phyloP scores from a whole-genome alignment of 495 filamentous ascomycete genomes.

The Xylaria palmicola region DNA sequence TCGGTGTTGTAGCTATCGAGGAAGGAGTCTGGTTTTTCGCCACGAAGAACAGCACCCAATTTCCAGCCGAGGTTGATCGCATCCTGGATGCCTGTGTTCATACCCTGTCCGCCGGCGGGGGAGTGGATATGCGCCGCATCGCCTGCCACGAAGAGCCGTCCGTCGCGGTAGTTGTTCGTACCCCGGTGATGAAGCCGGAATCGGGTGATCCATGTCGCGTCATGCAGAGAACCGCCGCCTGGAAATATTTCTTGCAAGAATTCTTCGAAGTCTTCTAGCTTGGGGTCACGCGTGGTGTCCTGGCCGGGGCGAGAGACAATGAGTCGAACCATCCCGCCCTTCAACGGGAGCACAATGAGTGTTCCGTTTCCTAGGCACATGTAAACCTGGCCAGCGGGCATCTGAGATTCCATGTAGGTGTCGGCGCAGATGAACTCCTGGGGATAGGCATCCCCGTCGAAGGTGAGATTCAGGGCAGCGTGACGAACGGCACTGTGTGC shows the following conservation, averaged over 20 bases:
- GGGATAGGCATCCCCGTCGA: constrained; percentile 39
- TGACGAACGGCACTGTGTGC: constrained; percentile 40
- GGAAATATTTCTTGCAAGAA: constrained; percentile 24
- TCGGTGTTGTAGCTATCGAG: constrained; percentile 42
- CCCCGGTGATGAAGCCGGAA: constrained; percentile 38
- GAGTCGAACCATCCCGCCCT: constrained; percentile 30
- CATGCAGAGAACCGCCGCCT: constrained; percentile 29
- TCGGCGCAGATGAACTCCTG: constrained; percentile 45
- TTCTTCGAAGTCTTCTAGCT: constrained; percentile 26
- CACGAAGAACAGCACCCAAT: constrained; percentile 35
- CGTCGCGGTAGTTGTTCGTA: constrained; percentile 34
- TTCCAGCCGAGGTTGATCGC: constrained; percentile 60
- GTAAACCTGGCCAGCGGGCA: constrained; percentile 17
- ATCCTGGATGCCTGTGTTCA: constrained; percentile 61
- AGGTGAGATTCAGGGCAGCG: constrained; percentile 30
- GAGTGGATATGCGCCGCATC: constrained; percentile 58
- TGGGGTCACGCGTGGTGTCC: constrained; percentile 21
- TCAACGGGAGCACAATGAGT: constrained; percentile 33
- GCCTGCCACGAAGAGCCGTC: constrained; percentile 52
- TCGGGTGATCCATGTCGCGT: constrained; percentile 33
- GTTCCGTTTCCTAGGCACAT: constrained; percentile 27
- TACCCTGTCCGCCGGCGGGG: constrained; percentile 55
- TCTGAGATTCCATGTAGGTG: constrained; percentile 29
- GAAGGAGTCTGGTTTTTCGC: constrained; percentile 22
- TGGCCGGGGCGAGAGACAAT: constrained; percentile 20